A percentile compares a stretch with the other conserved stretches of the same genome.
Conservation (phyloP, 345 rosid genomes). For the Acer negundo region DNA sequence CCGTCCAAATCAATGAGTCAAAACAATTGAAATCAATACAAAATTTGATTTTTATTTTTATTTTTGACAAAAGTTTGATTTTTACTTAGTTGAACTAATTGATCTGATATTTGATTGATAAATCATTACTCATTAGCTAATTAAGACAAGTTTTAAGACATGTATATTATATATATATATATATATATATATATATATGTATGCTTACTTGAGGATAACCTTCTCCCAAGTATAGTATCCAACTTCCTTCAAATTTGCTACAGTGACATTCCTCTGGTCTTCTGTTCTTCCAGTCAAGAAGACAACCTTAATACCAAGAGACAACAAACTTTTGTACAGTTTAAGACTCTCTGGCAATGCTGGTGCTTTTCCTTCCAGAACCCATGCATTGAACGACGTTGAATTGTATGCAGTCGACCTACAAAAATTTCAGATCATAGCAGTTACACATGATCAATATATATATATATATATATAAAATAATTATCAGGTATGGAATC, state of each 20-base stretch:
- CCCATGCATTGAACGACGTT: conserved; percentile 26
- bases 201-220: conserved; percentile 37
- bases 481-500: no score
- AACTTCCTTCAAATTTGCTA: conserved; percentile 25
- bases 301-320: conserved; percentile 37
- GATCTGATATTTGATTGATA: no score
- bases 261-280: conserved; percentile 16
- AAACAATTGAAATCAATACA: no score
- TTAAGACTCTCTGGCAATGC: conserved; percentile 38
- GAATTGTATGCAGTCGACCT: conserved; percentile 31
- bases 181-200: no score
- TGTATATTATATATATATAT: no score
- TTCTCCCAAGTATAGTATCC: conserved; percentile 40
- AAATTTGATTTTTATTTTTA: no score
- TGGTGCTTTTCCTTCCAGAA: conserved; percentile 26
- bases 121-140: no score
- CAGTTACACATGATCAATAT: not conserved
- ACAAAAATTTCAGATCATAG: not conserved
- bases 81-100: no score
- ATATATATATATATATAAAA: no score
- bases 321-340: conserved; percentile 28
- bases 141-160: not conserved
- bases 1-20: no score
- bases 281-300: conserved; percentile 46
- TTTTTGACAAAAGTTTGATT: no score